Conservation (phyloP, 2,329 filamentous ascomycete genomes). For the Ceratocystis smalleyi region DNA sequence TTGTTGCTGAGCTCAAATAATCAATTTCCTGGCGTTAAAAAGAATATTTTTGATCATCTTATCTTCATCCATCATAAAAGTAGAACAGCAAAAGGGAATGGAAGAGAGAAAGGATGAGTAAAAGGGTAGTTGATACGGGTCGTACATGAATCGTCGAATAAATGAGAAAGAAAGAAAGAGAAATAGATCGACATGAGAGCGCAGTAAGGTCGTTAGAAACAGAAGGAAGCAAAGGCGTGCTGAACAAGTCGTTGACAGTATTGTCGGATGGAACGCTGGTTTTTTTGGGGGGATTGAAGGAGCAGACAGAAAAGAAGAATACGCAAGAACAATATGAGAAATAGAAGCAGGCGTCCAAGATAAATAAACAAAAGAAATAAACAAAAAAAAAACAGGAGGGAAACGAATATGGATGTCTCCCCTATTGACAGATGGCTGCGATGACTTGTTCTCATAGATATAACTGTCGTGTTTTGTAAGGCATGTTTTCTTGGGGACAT, state of each 20-base stretch:
- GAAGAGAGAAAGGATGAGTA: background rate
- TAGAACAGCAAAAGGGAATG: background rate
- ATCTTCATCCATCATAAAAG: slow-evolving; percentile 5
- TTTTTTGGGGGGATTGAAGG: slow-evolving; percentile 3
- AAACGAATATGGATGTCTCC: background rate
- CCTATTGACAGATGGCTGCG: background rate
- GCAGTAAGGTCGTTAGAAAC: slow-evolving; percentile 1
- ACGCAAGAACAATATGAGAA: slow-evolving; percentile 13
- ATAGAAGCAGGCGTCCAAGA: background rate
- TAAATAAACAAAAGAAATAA: background rate
- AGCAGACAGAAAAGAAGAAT: slow-evolving; percentile 17
- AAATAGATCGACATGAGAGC: slow-evolving; percentile 14
- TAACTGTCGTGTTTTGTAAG: background rate
- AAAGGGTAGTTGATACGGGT: background rate
- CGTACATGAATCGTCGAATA: slow-evolving; percentile 13
- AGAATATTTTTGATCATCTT: background rate
- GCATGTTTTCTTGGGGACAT: too few species aligned
- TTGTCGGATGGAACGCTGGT: slow-evolving; percentile 23
- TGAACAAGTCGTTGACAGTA: slow-evolving; percentile 23
- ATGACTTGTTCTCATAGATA: background rate
- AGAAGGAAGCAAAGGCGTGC: slow-evolving; percentile 1
- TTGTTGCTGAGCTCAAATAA: background rate
- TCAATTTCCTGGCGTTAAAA: background rate
- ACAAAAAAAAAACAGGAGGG: background rate
- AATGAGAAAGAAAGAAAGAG: slow-evolving; percentile 22